phyloP scores from a whole-genome alignment of 768 basidiomycete genomes.

The Podaxis rugospora region DNA sequence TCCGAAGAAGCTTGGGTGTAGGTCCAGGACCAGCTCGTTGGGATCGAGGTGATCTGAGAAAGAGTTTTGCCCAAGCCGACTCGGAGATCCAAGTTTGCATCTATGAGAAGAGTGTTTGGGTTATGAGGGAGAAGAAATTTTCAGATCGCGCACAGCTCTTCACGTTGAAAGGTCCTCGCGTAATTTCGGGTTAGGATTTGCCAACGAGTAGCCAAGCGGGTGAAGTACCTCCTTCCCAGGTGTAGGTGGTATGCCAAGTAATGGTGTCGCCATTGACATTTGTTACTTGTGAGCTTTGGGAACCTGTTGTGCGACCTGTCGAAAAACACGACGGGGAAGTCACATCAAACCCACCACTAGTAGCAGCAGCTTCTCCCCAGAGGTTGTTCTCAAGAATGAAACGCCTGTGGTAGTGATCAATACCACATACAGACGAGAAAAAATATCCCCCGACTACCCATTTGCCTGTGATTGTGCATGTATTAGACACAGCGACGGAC shows the following conservation, averaged over 20 bases:
- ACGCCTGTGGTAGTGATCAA: constrained; percentile 12
- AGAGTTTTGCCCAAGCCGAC: constrained; percentile 23
- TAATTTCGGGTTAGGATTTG: background rate
- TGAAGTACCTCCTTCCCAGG: constrained; percentile 24
- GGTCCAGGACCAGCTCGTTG: constrained; percentile 28
- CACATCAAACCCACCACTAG: constrained; percentile 17
- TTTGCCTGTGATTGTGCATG: constrained; percentile 6
- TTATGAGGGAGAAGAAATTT: background rate
- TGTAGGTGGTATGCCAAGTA: constrained; percentile 29
- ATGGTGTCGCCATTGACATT: constrained; percentile 22
- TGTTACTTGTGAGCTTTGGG: constrained; percentile 26
- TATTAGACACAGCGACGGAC: background rate
- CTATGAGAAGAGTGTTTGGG: constrained; percentile 11
- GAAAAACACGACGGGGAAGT: background rate
- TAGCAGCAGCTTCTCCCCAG: constrained; percentile 25
- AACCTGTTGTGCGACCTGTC: constrained; percentile 16
- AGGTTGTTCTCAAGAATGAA: constrained; percentile 27
- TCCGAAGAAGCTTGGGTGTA: constrained; percentile 25
- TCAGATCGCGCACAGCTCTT: constrained; percentile 26
- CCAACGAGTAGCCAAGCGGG: background rate
- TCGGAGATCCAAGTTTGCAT: constrained; percentile 30
- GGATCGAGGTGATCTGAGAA: constrained; percentile 26
- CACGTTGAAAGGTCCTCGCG: constrained; percentile 16
- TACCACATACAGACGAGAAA: background rate
- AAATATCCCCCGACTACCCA: constrained; percentile 12